Evolutionary conservation across 2,329 filamentous ascomycete species (phyloP).

Genomic region (Scopulariopsis brevicaulis): DNA sequence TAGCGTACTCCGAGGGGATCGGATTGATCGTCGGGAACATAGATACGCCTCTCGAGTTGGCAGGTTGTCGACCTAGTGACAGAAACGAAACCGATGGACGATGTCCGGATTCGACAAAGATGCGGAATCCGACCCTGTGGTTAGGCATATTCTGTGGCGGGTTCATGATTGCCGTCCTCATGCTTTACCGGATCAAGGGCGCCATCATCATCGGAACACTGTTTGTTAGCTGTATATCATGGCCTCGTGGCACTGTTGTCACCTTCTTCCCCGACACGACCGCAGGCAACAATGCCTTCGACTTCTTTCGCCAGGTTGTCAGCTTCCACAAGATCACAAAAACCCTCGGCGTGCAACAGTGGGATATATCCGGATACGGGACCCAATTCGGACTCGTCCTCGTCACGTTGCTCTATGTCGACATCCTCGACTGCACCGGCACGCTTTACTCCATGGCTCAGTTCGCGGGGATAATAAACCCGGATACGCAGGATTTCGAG

Average conservation of each 20-base stretch:
- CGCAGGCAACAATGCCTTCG: constrained; percentile 58
- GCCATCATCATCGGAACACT: constrained; percentile 76
- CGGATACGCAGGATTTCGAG: constrained; percentile 68
- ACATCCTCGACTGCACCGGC: constrained; percentile 68
- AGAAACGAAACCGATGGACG: constrained; percentile 31
- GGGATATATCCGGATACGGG: constrained; percentile 57
- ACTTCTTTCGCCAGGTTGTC: constrained; percentile 83
- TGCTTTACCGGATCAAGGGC: constrained; percentile 80
- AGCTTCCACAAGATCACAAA: constrained; percentile 67
- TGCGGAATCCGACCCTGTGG: constrained; percentile 79
- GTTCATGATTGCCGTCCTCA: constrained; percentile 65
- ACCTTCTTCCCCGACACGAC: constrained; percentile 71
- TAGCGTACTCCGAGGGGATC: constrained; percentile 74
- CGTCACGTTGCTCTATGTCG: constrained; percentile 70
- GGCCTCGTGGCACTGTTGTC: constrained; percentile 65
- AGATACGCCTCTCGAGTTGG: constrained; percentile 61
- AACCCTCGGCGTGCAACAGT: constrained; percentile 61
- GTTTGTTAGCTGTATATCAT: constrained; percentile 78
- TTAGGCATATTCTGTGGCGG: constrained; percentile 80
- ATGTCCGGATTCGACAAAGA: constrained; percentile 52
- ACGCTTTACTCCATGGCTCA: constrained; percentile 75
- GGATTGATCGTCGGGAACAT: constrained; percentile 59
- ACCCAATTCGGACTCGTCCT: constrained; percentile 72
- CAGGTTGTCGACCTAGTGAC: constrained; percentile 49
- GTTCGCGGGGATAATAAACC: constrained; percentile 55